A percentile compares a stretch with the other conserved stretches of the same genome.
These are phyloP conservation scores for Colletotrichum sp. DNA, from an alignment of 2,329 filamentous ascomycete species.

Conservation along the genomic window DNA sequence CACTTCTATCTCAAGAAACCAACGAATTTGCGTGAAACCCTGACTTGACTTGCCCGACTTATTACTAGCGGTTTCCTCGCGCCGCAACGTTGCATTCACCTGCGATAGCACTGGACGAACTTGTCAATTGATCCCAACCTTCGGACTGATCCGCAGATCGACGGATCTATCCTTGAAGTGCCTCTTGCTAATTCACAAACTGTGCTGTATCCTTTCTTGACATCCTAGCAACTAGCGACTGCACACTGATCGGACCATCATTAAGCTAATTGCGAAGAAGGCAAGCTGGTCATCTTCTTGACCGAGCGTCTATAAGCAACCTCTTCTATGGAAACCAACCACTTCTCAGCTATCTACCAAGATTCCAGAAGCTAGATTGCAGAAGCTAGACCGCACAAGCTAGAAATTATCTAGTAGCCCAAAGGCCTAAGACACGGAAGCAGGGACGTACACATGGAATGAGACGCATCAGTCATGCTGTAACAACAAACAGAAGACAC, in stretches of 20 bases:
- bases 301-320: not conserved
- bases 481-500: not conserved
- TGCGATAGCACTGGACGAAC: not conserved
- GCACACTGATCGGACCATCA: too few relatives aligned
- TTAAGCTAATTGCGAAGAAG: too few relatives aligned
- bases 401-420: not conserved
- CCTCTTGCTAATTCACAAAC: not conserved
- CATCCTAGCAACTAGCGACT: too few relatives aligned
- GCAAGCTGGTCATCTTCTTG: too few relatives aligned
- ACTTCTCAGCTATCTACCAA: not conserved
- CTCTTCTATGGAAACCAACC: not conserved
- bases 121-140: not conserved
- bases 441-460: not conserved
- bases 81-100: not conserved
- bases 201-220: not conserved
- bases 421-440: not conserved
- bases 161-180: not conserved
- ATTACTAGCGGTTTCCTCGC: accelerated
- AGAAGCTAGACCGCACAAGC: too few relatives aligned
- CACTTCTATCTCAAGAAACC: not conserved
- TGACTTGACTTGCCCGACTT: not conserved
- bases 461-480: not conserved
- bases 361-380: not conserved
- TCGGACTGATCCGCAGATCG: not conserved
- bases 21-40: not conserved